These are phyloP conservation scores for Nothopassalora personata DNA, from an alignment of 2,329 filamentous ascomycete species.

Conservation along the genomic window DNA sequence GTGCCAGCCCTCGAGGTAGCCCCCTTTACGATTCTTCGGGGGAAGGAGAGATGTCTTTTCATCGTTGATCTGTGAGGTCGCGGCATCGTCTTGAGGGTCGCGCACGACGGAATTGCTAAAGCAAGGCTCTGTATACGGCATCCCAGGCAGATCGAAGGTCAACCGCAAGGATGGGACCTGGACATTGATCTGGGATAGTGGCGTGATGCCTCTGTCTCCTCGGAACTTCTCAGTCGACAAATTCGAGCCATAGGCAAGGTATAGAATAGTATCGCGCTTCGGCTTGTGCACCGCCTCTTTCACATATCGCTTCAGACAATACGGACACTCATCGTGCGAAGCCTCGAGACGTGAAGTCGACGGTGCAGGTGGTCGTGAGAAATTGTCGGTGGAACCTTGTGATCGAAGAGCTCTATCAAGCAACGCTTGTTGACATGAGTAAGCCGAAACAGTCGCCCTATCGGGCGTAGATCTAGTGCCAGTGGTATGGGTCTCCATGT, in stretches of 20 bases:
- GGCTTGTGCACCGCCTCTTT: conserved; percentile 6
- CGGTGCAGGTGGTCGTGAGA: conserved; percentile 9
- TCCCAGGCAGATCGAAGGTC: conserved; percentile 77
- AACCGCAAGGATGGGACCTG: conserved; percentile 71
- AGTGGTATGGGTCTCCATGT: conserved; percentile 7
- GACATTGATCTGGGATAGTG: conserved; percentile 75
- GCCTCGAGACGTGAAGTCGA: conserved; percentile 15
- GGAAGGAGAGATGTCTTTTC: conserved; percentile 34
- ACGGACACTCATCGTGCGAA: conserved; percentile 17
- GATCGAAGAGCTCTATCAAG: conserved; percentile 1
- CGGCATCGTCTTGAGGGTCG: conserved; percentile 35
- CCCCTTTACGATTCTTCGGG: conserved; percentile 29
- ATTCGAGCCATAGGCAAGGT: conserved; percentile 81
- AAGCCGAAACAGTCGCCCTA: conserved; percentile 16
- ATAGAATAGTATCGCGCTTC: conserved; percentile 29
- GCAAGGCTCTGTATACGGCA: conserved; percentile 85
- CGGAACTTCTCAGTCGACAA: conserved; percentile 74
- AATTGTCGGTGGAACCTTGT: background rate
- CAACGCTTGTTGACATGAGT: conserved; percentile 20
- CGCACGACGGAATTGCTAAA: conserved; percentile 75
- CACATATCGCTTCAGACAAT: conserved; percentile 20
- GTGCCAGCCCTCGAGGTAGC: conserved; percentile 64
- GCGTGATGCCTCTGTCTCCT: conserved; percentile 70
- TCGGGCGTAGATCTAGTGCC: conserved; percentile 1
- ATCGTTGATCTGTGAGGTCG: conserved; percentile 11